Base-by-base conservation (phyloP, 495 filamentous ascomycete species). In the Extremus antarcticus region DNA sequence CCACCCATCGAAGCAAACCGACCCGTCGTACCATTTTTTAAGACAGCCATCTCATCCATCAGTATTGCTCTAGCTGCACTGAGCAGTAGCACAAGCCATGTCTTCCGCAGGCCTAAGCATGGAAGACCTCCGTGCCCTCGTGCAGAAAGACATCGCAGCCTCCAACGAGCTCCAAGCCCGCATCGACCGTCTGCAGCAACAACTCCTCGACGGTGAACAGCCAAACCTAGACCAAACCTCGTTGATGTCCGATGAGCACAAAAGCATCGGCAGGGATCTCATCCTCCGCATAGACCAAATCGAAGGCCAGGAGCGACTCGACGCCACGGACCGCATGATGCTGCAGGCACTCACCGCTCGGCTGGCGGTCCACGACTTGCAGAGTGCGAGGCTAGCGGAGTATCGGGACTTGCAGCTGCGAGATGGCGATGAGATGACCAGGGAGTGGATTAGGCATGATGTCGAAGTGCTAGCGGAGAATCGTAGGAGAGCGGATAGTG, bases 241-340 rank as follows among this genome's bases (percentile, higher is more conserved):
- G 29, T n/a, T 17, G 17, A 17, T 45, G 41, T 17, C 8, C 41
- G 4, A 45, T 3, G 41, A 45, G 41, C n/a, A 45, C 15, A 17
- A 17, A 21, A 4, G 4, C 4, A 45, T 45, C 41, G 7, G n/a
- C 24, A 51, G 50, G 38, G 55, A 51, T 19, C 55, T 57, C 41
- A 38, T 45, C 20, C 47, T 47, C 48, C 55, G 55, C 47, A 57
- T 57, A 38, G 47, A 57, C 9, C 29, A 51, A 10, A 51, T 57
- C 41, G 47, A 57, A 24, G 41, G 32, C 15, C 47, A 51, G 19
- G n/a, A 21, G 11, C 32, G 1, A 4, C 24, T 20, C 38, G 39
- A n/a, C 7, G 39, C 39, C 2, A 51, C 23, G 3, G 55, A 51
- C 32, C 55, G 47, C 15, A 38, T n/a, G 19, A 45, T 17, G 41